A percentile compares a stretch with the other conserved stretches of the same genome.
These are phyloP conservation scores for Parasitella parasitica DNA, from an alignment of 371 early-diverging fungal species.

Conservation along the genomic window DNA sequence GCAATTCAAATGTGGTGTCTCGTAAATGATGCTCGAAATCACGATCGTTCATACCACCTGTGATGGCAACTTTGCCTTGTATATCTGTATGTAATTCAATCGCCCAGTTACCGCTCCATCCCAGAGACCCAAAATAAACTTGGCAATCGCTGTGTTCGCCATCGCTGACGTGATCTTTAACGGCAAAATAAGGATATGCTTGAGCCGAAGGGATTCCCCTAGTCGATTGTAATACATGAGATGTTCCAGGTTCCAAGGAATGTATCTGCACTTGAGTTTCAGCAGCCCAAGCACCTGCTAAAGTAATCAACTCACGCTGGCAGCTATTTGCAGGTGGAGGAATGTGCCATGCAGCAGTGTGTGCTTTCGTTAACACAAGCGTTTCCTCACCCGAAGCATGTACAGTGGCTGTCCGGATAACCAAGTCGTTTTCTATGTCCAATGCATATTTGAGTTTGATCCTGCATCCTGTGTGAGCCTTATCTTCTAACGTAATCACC, in stretches of 20 bases:
- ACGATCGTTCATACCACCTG: conserved; percentile 38
- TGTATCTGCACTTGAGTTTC: conserved; percentile 36
- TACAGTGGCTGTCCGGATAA: conserved; percentile 19
- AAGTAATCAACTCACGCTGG: conserved; percentile 27
- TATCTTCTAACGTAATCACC: conserved; percentile 17
- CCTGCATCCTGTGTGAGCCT: conserved; percentile 7
- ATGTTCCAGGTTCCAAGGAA: conserved; percentile 23
- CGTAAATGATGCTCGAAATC: conserved; percentile 27
- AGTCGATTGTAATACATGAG: conserved; percentile 24
- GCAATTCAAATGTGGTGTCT: conserved; percentile 7
- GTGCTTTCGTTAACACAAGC: conserved; percentile 1
- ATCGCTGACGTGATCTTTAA: conserved; percentile 20
- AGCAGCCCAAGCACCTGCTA: conserved; percentile 41
- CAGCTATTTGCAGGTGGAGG: conserved; percentile 14
- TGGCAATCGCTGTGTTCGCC: conserved; percentile 15
- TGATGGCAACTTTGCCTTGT: conserved; percentile 22
- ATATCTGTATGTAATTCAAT: conserved; percentile 27
- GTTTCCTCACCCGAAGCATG: neutral
- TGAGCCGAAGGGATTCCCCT: conserved; percentile 40
- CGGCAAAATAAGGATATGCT: conserved; percentile 45
- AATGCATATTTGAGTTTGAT: conserved; percentile 31
- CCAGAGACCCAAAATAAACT: conserved; percentile 45
- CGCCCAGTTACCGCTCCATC: conserved; percentile 45
- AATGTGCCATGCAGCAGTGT: conserved; percentile 42
- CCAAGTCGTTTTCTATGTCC: conserved; percentile 31